Evolutionary conservation across 495 filamentous ascomycete species (phyloP).

Genomic region (Thermochaetoides thermophila): DNA sequence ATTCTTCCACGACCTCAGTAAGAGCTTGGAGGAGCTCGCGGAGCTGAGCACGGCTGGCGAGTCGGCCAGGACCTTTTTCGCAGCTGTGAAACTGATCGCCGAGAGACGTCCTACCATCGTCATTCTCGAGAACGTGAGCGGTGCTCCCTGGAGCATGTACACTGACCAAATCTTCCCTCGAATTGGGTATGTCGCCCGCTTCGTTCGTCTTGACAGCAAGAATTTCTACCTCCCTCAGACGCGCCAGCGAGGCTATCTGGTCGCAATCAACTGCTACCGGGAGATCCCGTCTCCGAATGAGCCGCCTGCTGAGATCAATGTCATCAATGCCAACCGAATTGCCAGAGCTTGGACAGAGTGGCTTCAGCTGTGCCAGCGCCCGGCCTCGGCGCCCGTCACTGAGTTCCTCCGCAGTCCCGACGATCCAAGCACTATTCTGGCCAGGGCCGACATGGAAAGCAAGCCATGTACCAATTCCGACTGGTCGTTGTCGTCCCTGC

Average conservation of each 20-base stretch:
- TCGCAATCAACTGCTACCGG: conserved; percentile 51
- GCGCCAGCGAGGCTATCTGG: conserved; percentile 54
- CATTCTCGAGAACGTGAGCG: conserved; percentile 59
- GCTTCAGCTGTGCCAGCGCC: conserved; percentile 35
- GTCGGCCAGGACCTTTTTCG: conserved; percentile 55
- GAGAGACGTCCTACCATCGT: conserved; percentile 45
- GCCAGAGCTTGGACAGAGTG: conserved; percentile 8
- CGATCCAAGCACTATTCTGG: conserved; percentile 39
- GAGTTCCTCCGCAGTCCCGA: conserved; percentile 46
- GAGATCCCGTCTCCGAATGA: too few species aligned
- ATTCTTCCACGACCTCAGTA: conserved; percentile 4
- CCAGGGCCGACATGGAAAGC: conserved; percentile 29
- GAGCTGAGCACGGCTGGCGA: conserved; percentile 38
- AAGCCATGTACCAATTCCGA: conserved; percentile 3
- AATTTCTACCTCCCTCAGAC: conserved; percentile 72
- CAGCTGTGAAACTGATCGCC: conserved; percentile 42
- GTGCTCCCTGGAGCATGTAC: conserved; percentile 49
- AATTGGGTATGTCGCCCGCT: conserved; percentile 39
- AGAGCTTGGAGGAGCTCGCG: conserved; percentile 16
- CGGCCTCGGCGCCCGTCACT: conserved; percentile 47
- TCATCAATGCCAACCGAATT: not conserved
- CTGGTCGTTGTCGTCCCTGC: conserved; percentile 10
- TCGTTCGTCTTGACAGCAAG: conserved; percentile 48
- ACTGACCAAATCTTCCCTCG: conserved; percentile 27
- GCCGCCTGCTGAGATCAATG: conserved; percentile 17